Conservation (phyloP, 129 eudicot genomes). For the Arctium lappa region DNA sequence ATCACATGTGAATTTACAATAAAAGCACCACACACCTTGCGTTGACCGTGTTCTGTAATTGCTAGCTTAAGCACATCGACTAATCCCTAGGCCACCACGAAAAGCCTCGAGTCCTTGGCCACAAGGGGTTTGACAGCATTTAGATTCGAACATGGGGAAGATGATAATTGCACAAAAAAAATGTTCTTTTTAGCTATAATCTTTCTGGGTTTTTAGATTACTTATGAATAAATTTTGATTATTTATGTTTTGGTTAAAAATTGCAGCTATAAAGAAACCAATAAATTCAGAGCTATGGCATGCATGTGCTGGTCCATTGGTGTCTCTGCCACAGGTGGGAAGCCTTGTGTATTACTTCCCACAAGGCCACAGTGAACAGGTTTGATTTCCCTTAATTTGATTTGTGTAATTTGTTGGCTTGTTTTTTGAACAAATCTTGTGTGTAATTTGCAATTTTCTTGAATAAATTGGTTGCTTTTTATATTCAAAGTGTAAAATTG, state of each 20-base stretch:
- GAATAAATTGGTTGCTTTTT: not conserved
- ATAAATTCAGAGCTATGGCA: conserved; percentile 96
- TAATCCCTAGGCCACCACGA: no score
- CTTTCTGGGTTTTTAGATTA: not conserved
- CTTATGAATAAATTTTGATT: not conserved
- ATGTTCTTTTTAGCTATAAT: not conserved
- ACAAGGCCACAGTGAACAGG: conserved; percentile 99
- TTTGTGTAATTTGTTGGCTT: not conserved
- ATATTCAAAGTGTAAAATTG: not conserved
- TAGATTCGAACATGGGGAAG: not conserved
- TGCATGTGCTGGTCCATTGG: conserved; percentile 99
- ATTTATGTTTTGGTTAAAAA: not conserved
- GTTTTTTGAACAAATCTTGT: conserved; percentile 12
- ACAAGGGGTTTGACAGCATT: no score
- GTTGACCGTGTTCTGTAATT: no score
- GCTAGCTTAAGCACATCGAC: no score
- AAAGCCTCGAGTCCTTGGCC: no score
- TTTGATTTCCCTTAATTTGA: conserved; percentile 25
- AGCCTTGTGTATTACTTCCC: conserved; percentile 98
- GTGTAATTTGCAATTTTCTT: not conserved
- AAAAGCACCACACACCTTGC: no score
- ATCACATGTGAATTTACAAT: no score
- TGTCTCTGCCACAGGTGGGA: conserved; percentile 89
- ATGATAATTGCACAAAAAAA: not conserved
- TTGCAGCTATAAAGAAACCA: conserved; percentile 40